These are phyloP conservation scores for Cordyceps farinosa DNA, from an alignment of 2,329 filamentous ascomycete species.

Conservation along the genomic window DNA sequence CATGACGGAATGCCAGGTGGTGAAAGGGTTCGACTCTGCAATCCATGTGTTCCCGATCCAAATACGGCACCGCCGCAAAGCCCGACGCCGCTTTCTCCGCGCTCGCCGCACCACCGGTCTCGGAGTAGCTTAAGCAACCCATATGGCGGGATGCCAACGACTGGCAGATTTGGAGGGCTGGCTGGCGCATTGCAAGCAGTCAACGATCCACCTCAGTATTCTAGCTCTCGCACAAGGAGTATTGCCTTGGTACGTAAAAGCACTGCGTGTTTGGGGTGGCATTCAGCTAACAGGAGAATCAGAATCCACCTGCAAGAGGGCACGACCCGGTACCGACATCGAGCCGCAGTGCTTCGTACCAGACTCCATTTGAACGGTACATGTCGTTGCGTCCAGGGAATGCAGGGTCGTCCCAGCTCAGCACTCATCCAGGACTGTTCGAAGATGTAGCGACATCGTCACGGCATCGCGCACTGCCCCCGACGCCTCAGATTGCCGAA, in stretches of 20 bases:
- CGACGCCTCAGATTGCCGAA: slow-evolving; percentile 55
- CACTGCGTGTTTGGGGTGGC: not conserved
- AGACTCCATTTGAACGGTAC: slow-evolving; percentile 38
- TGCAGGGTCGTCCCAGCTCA: slow-evolving; percentile 30
- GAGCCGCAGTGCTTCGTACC: slow-evolving; percentile 30
- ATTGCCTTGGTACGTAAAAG: slow-evolving; percentile 45
- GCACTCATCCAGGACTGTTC: slow-evolving; percentile 31
- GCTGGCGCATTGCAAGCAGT: slow-evolving; percentile 4
- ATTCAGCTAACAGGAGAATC: not conserved
- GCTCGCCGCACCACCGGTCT: slow-evolving; percentile 41
- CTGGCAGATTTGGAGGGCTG: slow-evolving; percentile 25
- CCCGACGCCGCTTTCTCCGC: slow-evolving; percentile 35
- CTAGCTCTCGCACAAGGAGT: slow-evolving; percentile 39
- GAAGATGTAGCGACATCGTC: slow-evolving; percentile 34
- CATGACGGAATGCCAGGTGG: slow-evolving; percentile 49
- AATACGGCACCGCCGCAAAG: slow-evolving; percentile 54
- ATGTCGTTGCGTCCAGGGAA: slow-evolving; percentile 35
- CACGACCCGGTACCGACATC: slow-evolving; percentile 16
- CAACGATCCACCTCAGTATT: slow-evolving; percentile 36
- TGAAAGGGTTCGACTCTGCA: slow-evolving; percentile 57
- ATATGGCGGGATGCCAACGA: slow-evolving; percentile 28
- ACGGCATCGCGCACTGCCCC: slow-evolving; percentile 38
- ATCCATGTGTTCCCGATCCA: slow-evolving; percentile 60
- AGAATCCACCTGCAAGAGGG: not conserved
- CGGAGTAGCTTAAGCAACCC: slow-evolving; percentile 41